A percentile compares a stretch with the other conserved stretches of the same genome.
Conservation (phyloP, 768 basidiomycete species). For the Xerocomellus amylosporus region DNA sequence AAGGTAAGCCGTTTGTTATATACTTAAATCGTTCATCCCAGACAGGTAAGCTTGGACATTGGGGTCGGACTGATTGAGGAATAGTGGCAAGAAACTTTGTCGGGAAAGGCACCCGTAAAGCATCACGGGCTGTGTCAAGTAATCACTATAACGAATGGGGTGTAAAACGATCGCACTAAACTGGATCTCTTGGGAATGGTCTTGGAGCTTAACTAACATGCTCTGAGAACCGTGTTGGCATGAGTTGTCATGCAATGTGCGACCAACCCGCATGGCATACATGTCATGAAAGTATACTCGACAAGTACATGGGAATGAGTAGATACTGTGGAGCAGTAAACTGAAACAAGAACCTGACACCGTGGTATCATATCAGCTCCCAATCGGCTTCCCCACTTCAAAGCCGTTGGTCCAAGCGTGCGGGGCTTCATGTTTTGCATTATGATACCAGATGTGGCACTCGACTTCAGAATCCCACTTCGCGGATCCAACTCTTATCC, state of each 20-base stretch:
- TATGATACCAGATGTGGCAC: slow-evolving; percentile 41
- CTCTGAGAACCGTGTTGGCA: slow-evolving; percentile 14
- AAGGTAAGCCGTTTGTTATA: not conserved
- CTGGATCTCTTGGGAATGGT: slow-evolving; percentile 7
- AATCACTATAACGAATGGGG: not conserved
- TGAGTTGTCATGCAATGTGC: not conserved
- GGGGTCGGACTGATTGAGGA: slow-evolving; percentile 26
- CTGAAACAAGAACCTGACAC: slow-evolving; percentile 22
- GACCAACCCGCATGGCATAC: slow-evolving; percentile 4
- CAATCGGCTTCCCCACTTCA: slow-evolving; percentile 72
- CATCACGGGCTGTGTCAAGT: slow-evolving; percentile 14
- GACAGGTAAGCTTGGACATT: slow-evolving; percentile 3
- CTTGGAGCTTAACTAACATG: not conserved
- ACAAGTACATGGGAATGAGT: slow-evolving; percentile 22
- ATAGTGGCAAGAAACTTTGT: slow-evolving; percentile 16
- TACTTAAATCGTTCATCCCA: not conserved
- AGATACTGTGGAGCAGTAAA: slow-evolving; percentile 11
- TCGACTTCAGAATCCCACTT: slow-evolving; percentile 15
- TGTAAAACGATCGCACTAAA: not conserved
- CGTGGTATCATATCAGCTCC: slow-evolving; percentile 68
- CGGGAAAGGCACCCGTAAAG: slow-evolving; percentile 14
- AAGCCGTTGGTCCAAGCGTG: slow-evolving; percentile 97
- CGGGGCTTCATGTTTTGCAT: slow-evolving; percentile 96
- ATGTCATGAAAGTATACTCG: slow-evolving; percentile 15
- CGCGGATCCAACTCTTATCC: slow-evolving; percentile 9